Conservation (phyloP, 345 rosid species). For the Arabis hirsuta region DNA sequence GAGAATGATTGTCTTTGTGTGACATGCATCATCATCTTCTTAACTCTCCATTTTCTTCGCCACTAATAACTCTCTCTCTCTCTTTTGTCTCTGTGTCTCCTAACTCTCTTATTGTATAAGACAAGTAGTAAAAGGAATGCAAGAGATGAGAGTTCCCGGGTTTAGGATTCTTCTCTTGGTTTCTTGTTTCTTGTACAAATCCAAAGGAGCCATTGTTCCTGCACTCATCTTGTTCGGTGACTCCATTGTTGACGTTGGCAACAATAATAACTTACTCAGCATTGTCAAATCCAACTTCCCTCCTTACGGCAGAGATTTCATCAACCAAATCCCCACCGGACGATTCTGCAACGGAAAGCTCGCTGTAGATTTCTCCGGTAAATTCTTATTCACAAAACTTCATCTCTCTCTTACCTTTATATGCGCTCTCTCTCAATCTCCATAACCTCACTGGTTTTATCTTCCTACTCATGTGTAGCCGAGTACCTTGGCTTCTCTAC, state of each 20-base stretch:
- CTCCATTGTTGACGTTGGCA: slow-evolving; percentile 88
- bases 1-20: slow-evolving; percentile 32
- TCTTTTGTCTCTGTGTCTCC: too few relatives aligned
- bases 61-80: slow-evolving; percentile 1
- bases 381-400: slow-evolving; percentile 1
- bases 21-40: slow-evolving; percentile 36
- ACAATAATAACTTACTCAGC: slow-evolving; percentile 75
- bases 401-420: neutral
- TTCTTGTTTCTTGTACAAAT: slow-evolving; percentile 30
- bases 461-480: slow-evolving; percentile 52
- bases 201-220: slow-evolving; percentile 70
- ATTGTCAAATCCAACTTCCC: slow-evolving; percentile 77
- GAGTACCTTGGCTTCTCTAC: slow-evolving; percentile 82
- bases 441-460: slow-evolving; percentile 12
- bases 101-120: too few relatives aligned
- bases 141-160: slow-evolving; percentile 32
- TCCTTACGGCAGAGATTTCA: slow-evolving; percentile 93
- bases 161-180: slow-evolving; percentile 32
- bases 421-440: neutral
- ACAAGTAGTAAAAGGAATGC: slow-evolving; percentile 19
- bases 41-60: slow-evolving; percentile 31
- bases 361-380: slow-evolving; percentile 81
- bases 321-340: slow-evolving; percentile 72
- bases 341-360: slow-evolving; percentile 93
- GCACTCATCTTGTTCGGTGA: slow-evolving; percentile 87